A percentile compares a stretch with the other conserved stretches of the same genome.
phyloP scores from a whole-genome alignment of 306 rosid species.

The Vigna angularis region DNA sequence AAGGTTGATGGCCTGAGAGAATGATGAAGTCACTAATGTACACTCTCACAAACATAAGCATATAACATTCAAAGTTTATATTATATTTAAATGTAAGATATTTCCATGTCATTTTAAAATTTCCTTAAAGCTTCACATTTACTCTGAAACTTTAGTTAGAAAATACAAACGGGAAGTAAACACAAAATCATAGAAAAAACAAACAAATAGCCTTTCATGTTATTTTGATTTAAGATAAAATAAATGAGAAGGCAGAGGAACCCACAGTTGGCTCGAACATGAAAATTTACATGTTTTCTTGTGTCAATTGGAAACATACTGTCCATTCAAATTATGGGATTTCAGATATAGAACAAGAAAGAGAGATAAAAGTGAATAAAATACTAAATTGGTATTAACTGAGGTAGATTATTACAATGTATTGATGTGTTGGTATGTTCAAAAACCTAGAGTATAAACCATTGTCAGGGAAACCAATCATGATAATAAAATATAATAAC shows the following conservation, averaged over 20 bases:
- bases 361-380: background rate
- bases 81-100: background rate
- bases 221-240: slow-evolving; percentile 13
- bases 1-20: slow-evolving; percentile 83
- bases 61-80: slow-evolving; percentile 21
- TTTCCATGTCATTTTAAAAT: background rate
- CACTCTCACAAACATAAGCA: slow-evolving; percentile 9
- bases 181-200: slow-evolving; percentile 17
- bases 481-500: background rate
- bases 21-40: slow-evolving; percentile 32
- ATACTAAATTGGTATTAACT: background rate
- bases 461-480: background rate
- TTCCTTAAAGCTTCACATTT: background rate
- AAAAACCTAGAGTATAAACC: background rate
- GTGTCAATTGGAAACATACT: background rate
- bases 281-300: background rate
- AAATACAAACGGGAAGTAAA: slow-evolving; percentile 11
- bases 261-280: background rate
- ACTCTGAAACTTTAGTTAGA: background rate
- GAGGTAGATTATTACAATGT: background rate
- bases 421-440: background rate
- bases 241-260: background rate
- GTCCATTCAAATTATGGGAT: background rate
- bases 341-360: background rate
- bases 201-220: slow-evolving; percentile 10